Evolutionary conservation across 2,329 filamentous ascomycete species (phyloP), one percentile per base, ranked within the genome.

Genomic region (Neonectria ditissima): DNA sequence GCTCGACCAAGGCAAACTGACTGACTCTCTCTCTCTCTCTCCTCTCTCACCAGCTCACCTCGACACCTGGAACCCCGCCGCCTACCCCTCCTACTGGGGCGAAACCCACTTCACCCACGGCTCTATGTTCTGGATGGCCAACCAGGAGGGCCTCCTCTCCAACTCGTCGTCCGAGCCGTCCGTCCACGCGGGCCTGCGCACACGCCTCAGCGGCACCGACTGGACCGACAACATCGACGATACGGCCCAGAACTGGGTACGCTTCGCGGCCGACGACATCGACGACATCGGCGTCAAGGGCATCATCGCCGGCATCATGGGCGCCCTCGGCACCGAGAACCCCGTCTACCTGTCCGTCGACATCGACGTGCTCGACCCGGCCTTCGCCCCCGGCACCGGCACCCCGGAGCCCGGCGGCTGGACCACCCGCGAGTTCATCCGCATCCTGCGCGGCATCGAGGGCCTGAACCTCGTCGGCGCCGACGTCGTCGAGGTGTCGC

Each of bases 381-480:
- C 78, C 8, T 80, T 81, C 55, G 79, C 79, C 2, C 92, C 93
- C 0, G 92, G 91, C 2, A 97, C 93, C 0, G 94, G 94, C 1
- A 97, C 94, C 0, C 94, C 94, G 0, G 94, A 97, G 81, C 91
- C 93, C 0, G 94, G 94, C 61, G 94, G 94, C 39, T 97, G 94
- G 94, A 96, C 92, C 6, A 97, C 92, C 20, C 84, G 94, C 55
- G 94, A 97, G 82, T 83, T 97, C 70, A 95, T 97, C 67, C 84
- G 91, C 13, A 93, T 97, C 62, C 79, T 97, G 75, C 84, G 93
- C 32, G 93, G 92, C 0, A 86, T 97, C 44, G 94, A 97, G 80
- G 87, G 83, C 0, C 77, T 97, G 76, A 97, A 97, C 75, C 81
- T 97, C 4, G 92, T 97, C 4, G 94, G 93, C 1, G 94, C 93